A percentile compares a stretch with the other conserved stretches of the same genome.
Conservation (phyloP, 805 yeast genomes). For the Debaryomyces castellii region DNA sequence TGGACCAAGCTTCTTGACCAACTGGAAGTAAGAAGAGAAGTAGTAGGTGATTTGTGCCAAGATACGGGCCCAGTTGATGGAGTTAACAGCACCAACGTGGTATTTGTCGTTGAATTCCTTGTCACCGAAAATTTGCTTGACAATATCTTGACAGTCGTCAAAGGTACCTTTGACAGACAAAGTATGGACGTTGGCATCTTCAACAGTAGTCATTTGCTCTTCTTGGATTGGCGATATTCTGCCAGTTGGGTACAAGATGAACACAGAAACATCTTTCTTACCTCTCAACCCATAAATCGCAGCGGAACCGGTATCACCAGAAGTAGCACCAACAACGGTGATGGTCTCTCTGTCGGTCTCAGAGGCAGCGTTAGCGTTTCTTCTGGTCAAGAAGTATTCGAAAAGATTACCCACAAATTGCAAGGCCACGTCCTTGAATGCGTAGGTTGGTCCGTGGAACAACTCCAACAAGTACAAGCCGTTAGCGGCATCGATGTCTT, state of each 20-base stretch:
- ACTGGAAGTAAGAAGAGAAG: slow-evolving; percentile 85
- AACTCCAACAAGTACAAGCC: slow-evolving; percentile 80
- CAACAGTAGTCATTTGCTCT: slow-evolving; percentile 96
- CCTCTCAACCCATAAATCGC: slow-evolving; percentile 97
- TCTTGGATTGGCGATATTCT: slow-evolving; percentile 97
- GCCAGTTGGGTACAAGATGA: slow-evolving; percentile 95
- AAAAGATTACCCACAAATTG: slow-evolving; percentile 97
- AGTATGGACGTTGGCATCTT: slow-evolving; percentile 90
- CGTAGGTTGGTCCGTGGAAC: slow-evolving; percentile 99
- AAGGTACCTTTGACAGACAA: slow-evolving; percentile 93
- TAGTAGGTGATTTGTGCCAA: slow-evolving; percentile 97
- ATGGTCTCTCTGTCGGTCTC: slow-evolving; percentile 68
- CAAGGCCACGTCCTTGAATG: slow-evolving; percentile 97
- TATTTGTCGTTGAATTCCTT: slow-evolving; percentile 80
- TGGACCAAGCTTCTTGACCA: slow-evolving; percentile 37
- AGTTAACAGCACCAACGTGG: slow-evolving; percentile 96
- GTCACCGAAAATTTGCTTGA: slow-evolving; percentile 91
- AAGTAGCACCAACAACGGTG: slow-evolving; percentile 98
- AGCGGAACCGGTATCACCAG: slow-evolving; percentile 99
- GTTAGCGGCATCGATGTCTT: slow-evolving; percentile 54
- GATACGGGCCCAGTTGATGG: slow-evolving; percentile 99
- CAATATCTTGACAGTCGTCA: slow-evolving; percentile 97
- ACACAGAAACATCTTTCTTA: slow-evolving; percentile 96
- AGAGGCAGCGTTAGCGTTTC: slow-evolving; percentile 52
- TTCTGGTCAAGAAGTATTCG: slow-evolving; percentile 83